A percentile compares a stretch with the other conserved stretches of the same genome.
These are phyloP conservation scores for Immersiella caudata DNA, from an alignment of 495 filamentous ascomycete genomes.

Conservation along the genomic window DNA sequence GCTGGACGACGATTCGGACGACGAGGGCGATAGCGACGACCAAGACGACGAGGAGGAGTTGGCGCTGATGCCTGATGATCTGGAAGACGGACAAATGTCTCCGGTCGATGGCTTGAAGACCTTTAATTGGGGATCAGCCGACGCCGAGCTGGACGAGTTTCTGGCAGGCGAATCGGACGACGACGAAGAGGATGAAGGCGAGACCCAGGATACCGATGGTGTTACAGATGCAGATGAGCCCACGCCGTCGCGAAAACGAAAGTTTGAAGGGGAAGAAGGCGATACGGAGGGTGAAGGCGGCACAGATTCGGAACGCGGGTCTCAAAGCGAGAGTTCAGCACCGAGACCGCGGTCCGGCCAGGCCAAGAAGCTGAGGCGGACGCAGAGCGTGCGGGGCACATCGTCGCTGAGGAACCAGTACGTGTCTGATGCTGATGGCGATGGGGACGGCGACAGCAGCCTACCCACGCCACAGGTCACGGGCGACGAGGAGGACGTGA, in stretches of 20 bases:
- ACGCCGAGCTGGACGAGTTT: slow-evolving; percentile 79
- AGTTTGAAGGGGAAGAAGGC: slow-evolving; percentile 41
- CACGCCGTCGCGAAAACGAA: slow-evolving; percentile 25
- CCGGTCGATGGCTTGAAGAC: slow-evolving; percentile 56
- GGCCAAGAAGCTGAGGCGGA: slow-evolving; percentile 33
- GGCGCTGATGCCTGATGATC: slow-evolving; percentile 47
- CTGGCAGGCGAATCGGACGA: slow-evolving; percentile 64
- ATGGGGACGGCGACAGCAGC: slow-evolving; percentile 35
- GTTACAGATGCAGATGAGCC: slow-evolving; percentile 10
- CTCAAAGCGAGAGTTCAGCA: not conserved
- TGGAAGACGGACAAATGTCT: slow-evolving; percentile 50
- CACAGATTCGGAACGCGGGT: slow-evolving; percentile 13
- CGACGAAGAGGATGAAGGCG: slow-evolving; percentile 45
- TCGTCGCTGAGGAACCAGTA: slow-evolving; percentile 34
- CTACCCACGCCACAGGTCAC: slow-evolving; percentile 55
- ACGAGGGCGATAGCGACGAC: slow-evolving; percentile 50
- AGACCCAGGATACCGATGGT: slow-evolving; percentile 31
- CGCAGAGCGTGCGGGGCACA: slow-evolving; percentile 21
- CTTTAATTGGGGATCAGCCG: slow-evolving; percentile 64
- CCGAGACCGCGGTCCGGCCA: slow-evolving; percentile 1
- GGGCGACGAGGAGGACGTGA: slow-evolving; percentile 52
- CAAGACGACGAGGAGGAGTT: slow-evolving; percentile 48
- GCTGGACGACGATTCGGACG: slow-evolving; percentile 45
- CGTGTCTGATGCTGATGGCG: slow-evolving; percentile 26
- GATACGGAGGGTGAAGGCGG: slow-evolving; percentile 25